phyloP scores from a whole-genome alignment of 2,329 filamentous ascomycete species.

The Graphiopsis chlorocephala region DNA sequence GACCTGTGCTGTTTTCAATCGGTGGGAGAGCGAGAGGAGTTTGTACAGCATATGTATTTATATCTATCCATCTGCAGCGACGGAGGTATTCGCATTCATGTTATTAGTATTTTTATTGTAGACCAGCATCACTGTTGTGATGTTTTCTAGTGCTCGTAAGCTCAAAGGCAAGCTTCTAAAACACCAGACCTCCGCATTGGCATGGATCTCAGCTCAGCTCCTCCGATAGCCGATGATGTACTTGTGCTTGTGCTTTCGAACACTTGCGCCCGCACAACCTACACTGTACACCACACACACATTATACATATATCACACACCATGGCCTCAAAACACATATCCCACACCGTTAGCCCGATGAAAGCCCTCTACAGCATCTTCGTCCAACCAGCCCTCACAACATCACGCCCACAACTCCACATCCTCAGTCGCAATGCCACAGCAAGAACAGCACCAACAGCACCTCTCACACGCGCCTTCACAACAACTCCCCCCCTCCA shows the following conservation, averaged over 20 bases:
- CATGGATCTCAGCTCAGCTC: background rate
- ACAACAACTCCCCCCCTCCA: constrained; percentile 21
- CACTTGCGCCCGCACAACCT: background rate
- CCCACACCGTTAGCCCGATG: constrained; percentile 13
- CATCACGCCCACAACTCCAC: constrained; percentile 16
- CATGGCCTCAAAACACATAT: constrained; percentile 20
- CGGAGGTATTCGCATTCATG: background rate
- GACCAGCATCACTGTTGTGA: no score
- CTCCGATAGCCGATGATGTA: background rate
- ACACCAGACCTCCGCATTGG: background rate
- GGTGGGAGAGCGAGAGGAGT: background rate
- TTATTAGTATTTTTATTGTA: background rate
- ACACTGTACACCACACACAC: background rate
- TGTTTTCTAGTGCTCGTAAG: background rate
- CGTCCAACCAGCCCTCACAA: constrained; percentile 35
- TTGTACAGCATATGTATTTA: constrained; percentile 16
- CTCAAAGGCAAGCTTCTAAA: background rate
- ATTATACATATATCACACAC: background rate
- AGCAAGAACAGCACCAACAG: constrained; percentile 25
- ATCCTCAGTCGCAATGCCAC: constrained; percentile 27
- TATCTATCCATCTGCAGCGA: background rate
- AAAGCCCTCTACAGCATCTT: constrained; percentile 47
- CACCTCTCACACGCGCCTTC: constrained; percentile 17
- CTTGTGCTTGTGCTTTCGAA: background rate
- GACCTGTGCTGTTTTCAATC: constrained; percentile 2